These are phyloP conservation scores for Fusarium sp. DNA, from an alignment of 2,329 filamentous ascomycete genomes.

Conservation along the genomic window DNA sequence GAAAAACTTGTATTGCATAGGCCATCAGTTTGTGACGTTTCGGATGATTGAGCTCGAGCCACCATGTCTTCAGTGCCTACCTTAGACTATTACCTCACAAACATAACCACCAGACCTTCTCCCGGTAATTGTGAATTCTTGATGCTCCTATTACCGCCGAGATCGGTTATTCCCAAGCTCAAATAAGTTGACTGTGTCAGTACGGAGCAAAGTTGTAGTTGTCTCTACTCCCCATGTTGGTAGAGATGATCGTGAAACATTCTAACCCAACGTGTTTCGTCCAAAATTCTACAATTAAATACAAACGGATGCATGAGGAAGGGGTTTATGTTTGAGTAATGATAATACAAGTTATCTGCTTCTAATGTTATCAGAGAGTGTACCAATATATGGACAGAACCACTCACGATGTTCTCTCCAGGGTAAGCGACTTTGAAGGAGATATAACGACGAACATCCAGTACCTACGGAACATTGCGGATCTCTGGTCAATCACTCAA, in stretches of 20 bases:
- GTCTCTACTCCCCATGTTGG: too few species aligned
- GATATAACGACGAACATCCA: not conserved
- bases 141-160: too few species aligned
- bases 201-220: not conserved
- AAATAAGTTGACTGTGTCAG: not conserved
- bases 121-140: not conserved
- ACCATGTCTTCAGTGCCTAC: conserved; percentile 1
- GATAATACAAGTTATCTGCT: not conserved
- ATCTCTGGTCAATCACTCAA: not conserved
- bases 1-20: not conserved
- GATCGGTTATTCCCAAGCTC: too few species aligned
- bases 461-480: not conserved
- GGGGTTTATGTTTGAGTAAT: not conserved
- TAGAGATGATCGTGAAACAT: not conserved
- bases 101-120: not conserved
- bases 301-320: not conserved
- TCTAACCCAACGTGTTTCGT: not conserved
- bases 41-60: conserved; percentile 6
- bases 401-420: not conserved
- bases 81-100: not conserved
- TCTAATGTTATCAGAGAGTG: not conserved
- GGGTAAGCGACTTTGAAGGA: not conserved
- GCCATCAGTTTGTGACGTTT: not conserved
- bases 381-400: not conserved
- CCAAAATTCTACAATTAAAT: not conserved